A percentile compares a stretch with the other conserved stretches of the same genome.
Evolutionary conservation across 306 rosid genomes (phyloP).

Genomic region (apple (Malus domestica)): ASM211411v1 NC_041801.1:1598001-1598500

Average conservation of each 20-base stretch:
- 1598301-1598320: slow-evolving; percentile 79
- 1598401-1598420: slow-evolving; percentile 78
- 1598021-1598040: slow-evolving; percentile 78
- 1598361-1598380: slow-evolving; percentile 60
- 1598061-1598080: slow-evolving; percentile 45
- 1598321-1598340: slow-evolving; percentile 75
- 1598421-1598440: slow-evolving; percentile 86
- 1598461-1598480: slow-evolving; percentile 75
- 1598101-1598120: slow-evolving; percentile 91
- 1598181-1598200: slow-evolving; percentile 69
- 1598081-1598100: slow-evolving; percentile 45
- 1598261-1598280: slow-evolving; percentile 79
- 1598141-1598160: slow-evolving; percentile 87
- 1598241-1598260: slow-evolving; percentile 77
- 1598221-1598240: slow-evolving; percentile 99
- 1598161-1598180: slow-evolving; percentile 87
- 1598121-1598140: slow-evolving; percentile 83
- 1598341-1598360: slow-evolving; percentile 96
- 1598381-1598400: slow-evolving; percentile 74
- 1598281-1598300: slow-evolving; percentile 78
- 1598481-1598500: slow-evolving; percentile 83
- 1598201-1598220: slow-evolving; percentile 80
- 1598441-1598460: slow-evolving; percentile 60
- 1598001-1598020: slow-evolving; percentile 84
- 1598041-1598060: slow-evolving; percentile 53